Percentiles rank a stretch among this genome's conserved stretches.
These are phyloP conservation scores for Didymella lethalis DNA, from an alignment of 2,329 filamentous ascomycete genomes.

Conservation along the genomic window DNA sequence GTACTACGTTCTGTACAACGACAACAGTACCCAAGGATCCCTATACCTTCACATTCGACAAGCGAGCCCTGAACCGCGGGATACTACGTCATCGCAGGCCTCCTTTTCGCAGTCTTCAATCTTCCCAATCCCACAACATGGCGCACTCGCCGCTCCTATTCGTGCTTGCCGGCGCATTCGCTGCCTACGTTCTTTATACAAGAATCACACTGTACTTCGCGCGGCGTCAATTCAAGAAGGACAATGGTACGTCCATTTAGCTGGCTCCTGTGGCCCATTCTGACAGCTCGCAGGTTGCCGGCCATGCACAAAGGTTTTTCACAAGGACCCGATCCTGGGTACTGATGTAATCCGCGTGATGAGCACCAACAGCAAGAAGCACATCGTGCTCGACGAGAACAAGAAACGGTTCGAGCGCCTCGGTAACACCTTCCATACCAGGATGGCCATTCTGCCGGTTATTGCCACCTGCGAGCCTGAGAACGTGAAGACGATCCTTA, in stretches of 20 bases:
- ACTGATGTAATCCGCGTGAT: constrained; percentile 58
- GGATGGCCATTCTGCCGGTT: constrained; percentile 41
- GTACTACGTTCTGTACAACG: neutral
- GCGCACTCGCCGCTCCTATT: constrained; percentile 39
- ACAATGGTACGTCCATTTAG: constrained; percentile 42
- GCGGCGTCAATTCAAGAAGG: constrained; percentile 50
- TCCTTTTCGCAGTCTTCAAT: neutral
- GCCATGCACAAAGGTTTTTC: constrained; percentile 55
- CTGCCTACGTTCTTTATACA: constrained; percentile 48
- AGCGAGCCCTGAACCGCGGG: neutral
- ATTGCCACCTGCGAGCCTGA: constrained; percentile 57
- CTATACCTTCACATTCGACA: neutral
- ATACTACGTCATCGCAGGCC: constrained; percentile 5
- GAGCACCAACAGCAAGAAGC: constrained; percentile 48
- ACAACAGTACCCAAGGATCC: neutral
- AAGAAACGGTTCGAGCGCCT: constrained; percentile 36
- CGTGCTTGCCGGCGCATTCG: constrained; percentile 41
- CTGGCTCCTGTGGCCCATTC: neutral
- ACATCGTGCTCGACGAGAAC: constrained; percentile 31
- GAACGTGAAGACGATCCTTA: constrained; percentile 58
- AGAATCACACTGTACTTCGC: constrained; percentile 46
- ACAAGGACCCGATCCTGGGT: constrained; percentile 64
- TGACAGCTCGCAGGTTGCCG: constrained; percentile 51
- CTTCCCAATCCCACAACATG: constrained; percentile 22
- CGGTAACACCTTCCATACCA: constrained; percentile 54